Conservation (phyloP, 1,284 basidiomycete species). For the Cystobasidium pallidum region DNA sequence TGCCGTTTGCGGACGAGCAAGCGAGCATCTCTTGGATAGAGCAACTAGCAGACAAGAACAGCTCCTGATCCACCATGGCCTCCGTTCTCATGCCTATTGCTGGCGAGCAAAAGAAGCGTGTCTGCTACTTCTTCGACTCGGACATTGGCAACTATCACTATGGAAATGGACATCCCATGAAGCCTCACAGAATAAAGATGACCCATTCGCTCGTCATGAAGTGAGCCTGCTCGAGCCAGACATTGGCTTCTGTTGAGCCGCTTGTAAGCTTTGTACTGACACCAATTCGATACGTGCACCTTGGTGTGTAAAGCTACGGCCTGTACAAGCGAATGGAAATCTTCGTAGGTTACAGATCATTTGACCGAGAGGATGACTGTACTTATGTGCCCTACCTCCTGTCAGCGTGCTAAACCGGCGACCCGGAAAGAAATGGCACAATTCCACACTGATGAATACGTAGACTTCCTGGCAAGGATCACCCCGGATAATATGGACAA, state of each 20-base stretch:
- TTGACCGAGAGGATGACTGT: background rate
- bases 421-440: constrained; percentile 98
- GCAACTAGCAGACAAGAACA: no score
- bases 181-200: constrained; percentile 95
- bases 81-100: constrained; percentile 43
- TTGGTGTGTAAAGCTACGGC: constrained; percentile 38
- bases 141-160: constrained; percentile 61
- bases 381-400: background rate
- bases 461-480: constrained; percentile 82
- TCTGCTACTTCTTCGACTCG: constrained; percentile 69
- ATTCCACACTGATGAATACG: constrained; percentile 91
- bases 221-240: constrained; percentile 64
- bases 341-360: constrained; percentile 67
- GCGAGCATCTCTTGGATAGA: no score
- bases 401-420: constrained; percentile 93
- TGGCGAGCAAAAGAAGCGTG: constrained; percentile 44
- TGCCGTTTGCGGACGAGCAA: no score
- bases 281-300: background rate
- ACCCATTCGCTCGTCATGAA: constrained; percentile 99
- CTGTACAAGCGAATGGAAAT: constrained; percentile 97
- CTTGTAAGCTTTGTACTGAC: background rate
- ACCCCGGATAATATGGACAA: constrained; percentile 82
- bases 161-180: constrained; percentile 66
- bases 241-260: background rate
- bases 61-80: constrained; percentile 32